Conservation (phyloP, 768 basidiomycete species). For the Pulveroboletus ravenelii region DNA sequence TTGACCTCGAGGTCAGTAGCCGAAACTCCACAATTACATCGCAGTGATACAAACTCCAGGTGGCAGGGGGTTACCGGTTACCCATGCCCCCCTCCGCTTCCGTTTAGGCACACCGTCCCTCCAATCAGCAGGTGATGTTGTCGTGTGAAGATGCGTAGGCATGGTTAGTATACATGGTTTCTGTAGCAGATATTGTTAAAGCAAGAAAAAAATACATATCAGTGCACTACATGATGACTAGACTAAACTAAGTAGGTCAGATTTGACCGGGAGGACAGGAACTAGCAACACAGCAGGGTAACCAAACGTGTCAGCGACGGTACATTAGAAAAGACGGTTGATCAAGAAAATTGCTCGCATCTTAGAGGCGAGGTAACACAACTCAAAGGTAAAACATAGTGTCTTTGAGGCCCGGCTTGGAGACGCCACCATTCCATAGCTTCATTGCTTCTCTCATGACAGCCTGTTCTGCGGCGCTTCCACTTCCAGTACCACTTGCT, state of each 20-base stretch:
- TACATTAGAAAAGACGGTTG: not conserved
- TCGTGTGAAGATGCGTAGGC: no score
- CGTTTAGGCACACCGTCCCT: no score
- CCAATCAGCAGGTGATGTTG: no score
- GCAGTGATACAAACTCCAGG: no score
- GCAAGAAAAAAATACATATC: not conserved
- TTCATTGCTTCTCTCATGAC: slow-evolving; percentile 49
- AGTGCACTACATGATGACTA: not conserved
- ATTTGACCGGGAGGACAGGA: not conserved
- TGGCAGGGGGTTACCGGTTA: no score
- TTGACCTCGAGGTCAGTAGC: no score
- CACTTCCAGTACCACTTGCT: slow-evolving; percentile 30
- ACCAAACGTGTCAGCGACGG: not conserved
- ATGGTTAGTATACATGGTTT: no score
- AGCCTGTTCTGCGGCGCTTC: slow-evolving; percentile 42
- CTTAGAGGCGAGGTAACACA: not conserved
- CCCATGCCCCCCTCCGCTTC: no score
- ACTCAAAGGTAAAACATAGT: slow-evolving; percentile 74
- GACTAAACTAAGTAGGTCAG: not conserved
- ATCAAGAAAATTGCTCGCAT: not conserved
- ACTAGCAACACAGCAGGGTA: not conserved
- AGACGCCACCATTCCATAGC: slow-evolving; percentile 56
- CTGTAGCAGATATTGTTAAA: not conserved
- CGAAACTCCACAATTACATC: no score
- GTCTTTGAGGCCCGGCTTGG: slow-evolving; percentile 46